Evolutionary conservation across 352 stramenopile species (phyloP).

Genomic region (Globisporangium mamillatum): DNA sequence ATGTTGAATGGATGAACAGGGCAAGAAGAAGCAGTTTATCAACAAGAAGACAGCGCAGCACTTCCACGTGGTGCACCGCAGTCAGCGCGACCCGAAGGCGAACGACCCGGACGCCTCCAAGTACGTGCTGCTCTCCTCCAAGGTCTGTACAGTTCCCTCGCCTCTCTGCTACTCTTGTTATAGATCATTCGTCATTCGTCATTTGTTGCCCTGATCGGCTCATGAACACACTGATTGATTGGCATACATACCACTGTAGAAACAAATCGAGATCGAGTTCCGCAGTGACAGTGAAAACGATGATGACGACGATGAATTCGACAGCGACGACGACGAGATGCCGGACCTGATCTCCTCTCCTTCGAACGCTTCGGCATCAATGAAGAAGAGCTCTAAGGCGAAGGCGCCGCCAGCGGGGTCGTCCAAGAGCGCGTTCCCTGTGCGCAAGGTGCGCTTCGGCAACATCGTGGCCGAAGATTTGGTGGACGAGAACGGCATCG

Average conservation of each 20-base stretch:
- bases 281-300: conserved; percentile 47
- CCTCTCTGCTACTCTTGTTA: neutral
- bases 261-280: conserved; percentile 65
- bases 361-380: neutral
- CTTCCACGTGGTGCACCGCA: conserved; percentile 86
- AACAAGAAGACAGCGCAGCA: conserved; percentile 86
- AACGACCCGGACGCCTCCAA: conserved; percentile 84
- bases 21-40: conserved; percentile 82
- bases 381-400: conserved; percentile 23
- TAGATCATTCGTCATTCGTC: neutral
- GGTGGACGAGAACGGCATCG: conserved; percentile 86
- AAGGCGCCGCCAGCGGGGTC: conserved; percentile 8
- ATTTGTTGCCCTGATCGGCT: neutral
- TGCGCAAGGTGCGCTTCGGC: conserved; percentile 67
- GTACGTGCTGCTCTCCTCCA: conserved; percentile 77
- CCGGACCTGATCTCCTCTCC: conserved; percentile 44
- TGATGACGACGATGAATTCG: conserved; percentile 29
- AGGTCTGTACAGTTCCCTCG: conserved; percentile 12
- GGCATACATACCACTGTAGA: conserved; percentile 10
- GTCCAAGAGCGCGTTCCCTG: conserved; percentile 34
- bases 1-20: conserved; percentile 20
- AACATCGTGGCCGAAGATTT: conserved; percentile 62
- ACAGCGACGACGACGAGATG: conserved; percentile 56
- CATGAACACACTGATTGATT: neutral
- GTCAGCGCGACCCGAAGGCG: conserved; percentile 71